These are phyloP conservation scores for Trichoderma gamsii DNA, from an alignment of 495 filamentous ascomycete genomes.

Conservation along the genomic window DNA sequence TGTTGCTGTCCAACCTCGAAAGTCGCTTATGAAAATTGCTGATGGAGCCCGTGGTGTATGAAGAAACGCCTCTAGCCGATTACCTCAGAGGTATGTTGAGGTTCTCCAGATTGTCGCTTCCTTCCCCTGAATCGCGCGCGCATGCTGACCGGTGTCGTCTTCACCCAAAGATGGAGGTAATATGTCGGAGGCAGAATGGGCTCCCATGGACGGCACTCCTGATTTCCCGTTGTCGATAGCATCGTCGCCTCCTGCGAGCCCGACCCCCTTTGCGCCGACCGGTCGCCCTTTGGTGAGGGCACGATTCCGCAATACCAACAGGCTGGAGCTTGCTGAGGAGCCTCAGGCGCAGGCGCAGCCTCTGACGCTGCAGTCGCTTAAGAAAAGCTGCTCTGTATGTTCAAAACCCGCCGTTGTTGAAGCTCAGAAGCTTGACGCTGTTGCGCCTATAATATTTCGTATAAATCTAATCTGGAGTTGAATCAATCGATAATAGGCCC, in stretches of 20 bases:
- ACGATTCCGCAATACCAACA: constrained; percentile 55
- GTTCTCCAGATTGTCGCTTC: background rate
- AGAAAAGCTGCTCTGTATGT: constrained; percentile 56
- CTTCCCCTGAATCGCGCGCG: constrained; percentile 6
- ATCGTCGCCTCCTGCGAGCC: constrained; percentile 40
- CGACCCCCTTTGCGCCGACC: constrained; percentile 66
- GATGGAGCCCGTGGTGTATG: constrained; percentile 91
- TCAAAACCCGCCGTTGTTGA: background rate
- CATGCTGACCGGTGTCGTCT: background rate
- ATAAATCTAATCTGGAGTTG: constrained; percentile 28
- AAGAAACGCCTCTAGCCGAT: constrained; percentile 84
- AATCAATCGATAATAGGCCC: constrained; percentile 25
- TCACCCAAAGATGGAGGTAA: constrained; percentile 37
- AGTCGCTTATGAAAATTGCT: constrained; percentile 19
- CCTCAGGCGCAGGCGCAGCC: constrained; percentile 49
- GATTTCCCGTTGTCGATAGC: constrained; percentile 33
- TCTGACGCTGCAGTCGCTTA: constrained; percentile 47
- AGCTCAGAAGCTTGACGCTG: background rate
- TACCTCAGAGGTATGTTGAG: constrained; percentile 50
- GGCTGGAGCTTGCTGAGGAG: constrained; percentile 53
- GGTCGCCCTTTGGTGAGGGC: constrained; percentile 61
- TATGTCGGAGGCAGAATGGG: constrained; percentile 33
- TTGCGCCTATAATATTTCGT: constrained; percentile 19
- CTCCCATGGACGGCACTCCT: constrained; percentile 34
- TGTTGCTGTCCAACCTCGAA: constrained; percentile 14